Evolutionary conservation across 345 rosid species (phyloP).

Genomic region (Euphorbia tirucalli): DNA sequence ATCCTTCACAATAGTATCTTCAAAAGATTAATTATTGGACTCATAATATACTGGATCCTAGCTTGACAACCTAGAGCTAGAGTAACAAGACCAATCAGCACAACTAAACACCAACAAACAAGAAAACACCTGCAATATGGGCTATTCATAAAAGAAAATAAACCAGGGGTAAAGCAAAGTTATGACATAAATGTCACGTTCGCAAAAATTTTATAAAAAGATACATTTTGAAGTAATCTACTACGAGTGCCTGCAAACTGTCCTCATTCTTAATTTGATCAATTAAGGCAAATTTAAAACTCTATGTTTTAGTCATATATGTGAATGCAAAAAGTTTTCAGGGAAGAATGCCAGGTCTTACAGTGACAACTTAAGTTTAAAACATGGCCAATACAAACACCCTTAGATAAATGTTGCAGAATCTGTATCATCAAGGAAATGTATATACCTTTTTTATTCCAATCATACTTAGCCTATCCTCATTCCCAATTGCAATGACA

Average conservation of each 20-base stretch:
- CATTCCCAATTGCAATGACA: constrained; percentile 78
- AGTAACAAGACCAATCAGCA: not conserved
- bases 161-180: not conserved
- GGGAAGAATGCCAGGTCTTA: not conserved
- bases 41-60: no score
- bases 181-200: not conserved
- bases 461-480: constrained; percentile 84
- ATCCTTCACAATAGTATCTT: no score
- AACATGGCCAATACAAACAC: not conserved
- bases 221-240: not conserved
- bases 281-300: not conserved
- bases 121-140: not conserved
- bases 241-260: not conserved
- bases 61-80: not conserved
- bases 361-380: not conserved
- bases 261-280: not conserved
- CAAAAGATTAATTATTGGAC: no score
- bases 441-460: constrained; percentile 79
- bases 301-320: not conserved
- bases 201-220: not conserved
- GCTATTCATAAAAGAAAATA: not conserved
- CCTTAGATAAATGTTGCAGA: not conserved
- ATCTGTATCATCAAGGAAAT: no score
- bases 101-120: not conserved
- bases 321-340: not conserved